Conservation (phyloP, 2,329 filamentous ascomycete genomes). For the Taxawa tesnikishii region DNA sequence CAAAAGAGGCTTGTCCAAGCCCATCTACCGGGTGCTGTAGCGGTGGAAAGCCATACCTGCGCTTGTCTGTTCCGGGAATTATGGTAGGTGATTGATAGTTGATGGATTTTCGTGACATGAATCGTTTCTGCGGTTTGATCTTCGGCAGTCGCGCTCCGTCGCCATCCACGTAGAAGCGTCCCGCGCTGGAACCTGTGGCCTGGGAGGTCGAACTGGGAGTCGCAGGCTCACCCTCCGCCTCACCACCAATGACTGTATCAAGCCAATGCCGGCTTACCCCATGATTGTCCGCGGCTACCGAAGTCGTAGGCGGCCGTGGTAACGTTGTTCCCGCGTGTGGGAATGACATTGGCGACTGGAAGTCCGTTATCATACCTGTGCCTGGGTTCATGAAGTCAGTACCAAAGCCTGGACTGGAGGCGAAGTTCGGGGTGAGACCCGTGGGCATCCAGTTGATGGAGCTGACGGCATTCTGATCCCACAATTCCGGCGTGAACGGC, state of each 20-base stretch:
- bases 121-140: conserved; percentile 4
- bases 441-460: conserved; percentile 12
- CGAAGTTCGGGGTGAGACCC: background rate
- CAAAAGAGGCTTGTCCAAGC: conserved; percentile 1
- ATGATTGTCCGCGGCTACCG: background rate
- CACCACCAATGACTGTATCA: conserved; percentile 4
- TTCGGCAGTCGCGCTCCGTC: conserved; percentile 12
- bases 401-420: background rate
- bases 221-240: conserved; percentile 2
- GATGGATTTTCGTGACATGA: conserved; percentile 4
- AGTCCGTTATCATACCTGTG: background rate
- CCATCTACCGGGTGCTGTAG: background rate
- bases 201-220: conserved; percentile 4
- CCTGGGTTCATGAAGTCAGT: background rate
- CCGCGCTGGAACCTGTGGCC: conserved; percentile 5
- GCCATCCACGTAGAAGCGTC: conserved; percentile 15
- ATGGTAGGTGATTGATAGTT: background rate
- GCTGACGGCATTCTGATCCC: conserved; percentile 10
- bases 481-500: conserved; percentile 5
- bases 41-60: conserved; percentile 5
- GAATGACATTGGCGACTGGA: background rate
- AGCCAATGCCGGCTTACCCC: conserved; percentile 6
- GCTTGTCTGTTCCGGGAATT: background rate
- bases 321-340: background rate
- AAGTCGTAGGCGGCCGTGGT: no score